Conservation (phyloP, 352 stramenopile species). For the Globisporangium nagaii region DNA sequence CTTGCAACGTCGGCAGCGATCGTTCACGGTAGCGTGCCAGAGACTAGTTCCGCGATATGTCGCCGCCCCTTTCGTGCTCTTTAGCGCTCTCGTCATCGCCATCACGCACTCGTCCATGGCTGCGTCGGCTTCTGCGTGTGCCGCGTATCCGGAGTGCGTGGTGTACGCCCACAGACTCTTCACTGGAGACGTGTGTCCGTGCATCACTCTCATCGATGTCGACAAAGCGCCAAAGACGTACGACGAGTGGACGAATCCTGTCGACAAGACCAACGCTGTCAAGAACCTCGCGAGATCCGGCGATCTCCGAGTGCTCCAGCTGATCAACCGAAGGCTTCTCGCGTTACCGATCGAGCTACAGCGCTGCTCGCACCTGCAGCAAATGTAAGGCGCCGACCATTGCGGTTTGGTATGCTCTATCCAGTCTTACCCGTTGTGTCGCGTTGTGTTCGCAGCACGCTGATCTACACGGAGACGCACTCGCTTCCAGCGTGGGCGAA, state of each 20-base stretch:
- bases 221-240: slow-evolving; percentile 11
- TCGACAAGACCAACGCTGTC: slow-evolving; percentile 18
- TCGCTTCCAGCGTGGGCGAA: background rate
- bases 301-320: slow-evolving; percentile 27
- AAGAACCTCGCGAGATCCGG: slow-evolving; percentile 18
- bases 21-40: slow-evolving; percentile 7
- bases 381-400: background rate
- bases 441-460: background rate
- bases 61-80: slow-evolving; percentile 10
- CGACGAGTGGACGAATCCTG: slow-evolving; percentile 22
- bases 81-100: slow-evolving; percentile 8
- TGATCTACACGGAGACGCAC: slow-evolving; percentile 4
- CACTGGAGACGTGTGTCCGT: slow-evolving; percentile 18
- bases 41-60: slow-evolving; percentile 1
- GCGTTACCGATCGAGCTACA: slow-evolving; percentile 8
- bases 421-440: background rate
- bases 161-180: slow-evolving; percentile 14
- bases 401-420: background rate
- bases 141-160: slow-evolving; percentile 18
- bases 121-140: slow-evolving; percentile 10
- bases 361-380: background rate
- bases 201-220: slow-evolving; percentile 25
- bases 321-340: slow-evolving; percentile 30
- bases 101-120: slow-evolving; percentile 14
- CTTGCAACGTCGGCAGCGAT: no score